Evolutionary conservation across 2,329 filamentous ascomycete genomes (phyloP).

Genomic region (Diaporthe vexans): DNA sequence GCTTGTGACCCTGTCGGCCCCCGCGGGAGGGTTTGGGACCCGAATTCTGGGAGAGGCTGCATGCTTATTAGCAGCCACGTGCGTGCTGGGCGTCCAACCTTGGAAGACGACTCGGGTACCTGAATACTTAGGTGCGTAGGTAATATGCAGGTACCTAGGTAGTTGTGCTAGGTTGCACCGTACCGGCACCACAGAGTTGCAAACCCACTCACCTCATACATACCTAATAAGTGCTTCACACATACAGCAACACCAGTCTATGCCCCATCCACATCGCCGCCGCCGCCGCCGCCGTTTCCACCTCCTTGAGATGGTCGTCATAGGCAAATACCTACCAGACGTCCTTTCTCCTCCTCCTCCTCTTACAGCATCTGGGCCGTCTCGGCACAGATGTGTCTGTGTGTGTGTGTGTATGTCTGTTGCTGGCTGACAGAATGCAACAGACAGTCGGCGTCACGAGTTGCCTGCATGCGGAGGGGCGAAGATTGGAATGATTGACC

Average conservation of each 20-base stretch:
- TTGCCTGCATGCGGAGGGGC: not conserved
- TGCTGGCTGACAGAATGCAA: not conserved
- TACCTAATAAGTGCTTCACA: no score
- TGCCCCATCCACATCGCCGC: no score
- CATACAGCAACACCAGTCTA: no score
- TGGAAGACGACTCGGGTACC: no score
- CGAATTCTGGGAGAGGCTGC: slow-evolving; percentile 9
- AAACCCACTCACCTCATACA: no score
- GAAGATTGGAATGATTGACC: no score
- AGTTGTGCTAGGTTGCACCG: no score
- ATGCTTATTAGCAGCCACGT: slow-evolving; percentile 16
- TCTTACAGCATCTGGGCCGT: not conserved
- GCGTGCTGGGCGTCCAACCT: not conserved
- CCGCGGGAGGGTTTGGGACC: not conserved
- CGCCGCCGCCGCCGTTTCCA: not conserved
- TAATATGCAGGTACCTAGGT: no score
- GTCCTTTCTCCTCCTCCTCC: not conserved
- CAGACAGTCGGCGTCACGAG: not conserved
- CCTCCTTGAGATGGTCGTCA: not conserved
- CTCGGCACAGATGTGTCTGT: not conserved
- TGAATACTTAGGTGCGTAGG: no score
- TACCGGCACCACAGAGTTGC: no score
- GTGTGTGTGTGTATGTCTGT: not conserved
- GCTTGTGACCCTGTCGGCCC: slow-evolving; percentile 15
- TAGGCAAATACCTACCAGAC: not conserved